A percentile compares a stretch with the other conserved stretches of the same genome.
phyloP scores from a whole-genome alignment of 306 rosid species.

The Vigna unguiculata region DNA sequence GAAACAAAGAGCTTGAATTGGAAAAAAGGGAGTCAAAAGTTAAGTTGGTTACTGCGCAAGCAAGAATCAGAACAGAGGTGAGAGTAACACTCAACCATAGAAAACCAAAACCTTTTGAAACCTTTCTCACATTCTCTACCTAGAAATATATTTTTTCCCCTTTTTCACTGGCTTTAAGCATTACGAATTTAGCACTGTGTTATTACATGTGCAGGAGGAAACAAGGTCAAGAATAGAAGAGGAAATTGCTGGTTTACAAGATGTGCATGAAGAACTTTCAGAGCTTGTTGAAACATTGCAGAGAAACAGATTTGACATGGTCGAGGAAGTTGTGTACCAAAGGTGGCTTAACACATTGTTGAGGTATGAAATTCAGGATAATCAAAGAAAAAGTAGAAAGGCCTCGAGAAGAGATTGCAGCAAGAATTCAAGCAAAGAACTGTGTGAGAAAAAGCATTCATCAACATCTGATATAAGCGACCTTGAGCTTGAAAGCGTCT shows the following conservation, averaged over 20 bases:
- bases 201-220: slow-evolving; percentile 37
- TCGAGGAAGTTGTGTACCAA: slow-evolving; percentile 59
- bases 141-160: too few relatives aligned
- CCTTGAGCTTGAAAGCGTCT: slow-evolving; percentile 39
- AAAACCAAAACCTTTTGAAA: too few relatives aligned
- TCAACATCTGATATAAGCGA: background rate
- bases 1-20: slow-evolving; percentile 59
- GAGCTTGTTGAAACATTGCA: slow-evolving; percentile 50
- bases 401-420: slow-evolving; percentile 6
- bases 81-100: slow-evolving; percentile 35
- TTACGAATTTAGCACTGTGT: background rate
- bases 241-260: slow-evolving; percentile 40
- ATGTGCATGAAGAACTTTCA: slow-evolving; percentile 48
- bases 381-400: slow-evolving; percentile 25
- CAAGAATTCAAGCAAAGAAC: slow-evolving; percentile 29
- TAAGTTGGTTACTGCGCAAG: slow-evolving; percentile 40
- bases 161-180: too few relatives aligned
- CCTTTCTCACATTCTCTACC: too few relatives aligned
- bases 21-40: slow-evolving; percentile 57
- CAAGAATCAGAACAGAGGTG: slow-evolving; percentile 40
- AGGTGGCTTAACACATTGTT: slow-evolving; percentile 55
- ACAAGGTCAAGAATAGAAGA: slow-evolving; percentile 31
- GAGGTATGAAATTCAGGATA: slow-evolving; percentile 47
- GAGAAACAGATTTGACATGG: slow-evolving; percentile 53
- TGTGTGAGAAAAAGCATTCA: slow-evolving; percentile 4